A percentile compares a stretch with the other conserved stretches of the same genome.
These are phyloP conservation scores for Mucor plumbeus DNA, from an alignment of 371 early-diverging fungal species.

Conservation along the genomic window DNA sequence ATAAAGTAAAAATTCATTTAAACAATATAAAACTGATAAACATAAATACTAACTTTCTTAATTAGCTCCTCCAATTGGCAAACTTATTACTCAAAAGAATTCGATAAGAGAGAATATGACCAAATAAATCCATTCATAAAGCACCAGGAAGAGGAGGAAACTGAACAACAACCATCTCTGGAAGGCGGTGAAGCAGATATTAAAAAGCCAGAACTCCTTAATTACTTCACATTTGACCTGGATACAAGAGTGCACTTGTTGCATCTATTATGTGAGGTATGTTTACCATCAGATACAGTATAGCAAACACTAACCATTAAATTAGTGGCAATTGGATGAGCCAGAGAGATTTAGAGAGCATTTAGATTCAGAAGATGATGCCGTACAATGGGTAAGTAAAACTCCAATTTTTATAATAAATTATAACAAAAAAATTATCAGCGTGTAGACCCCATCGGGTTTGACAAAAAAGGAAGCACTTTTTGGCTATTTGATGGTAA, in stretches of 20 bases:
- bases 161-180: conserved; percentile 1
- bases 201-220: conserved; percentile 11
- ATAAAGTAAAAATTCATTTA: conserved; percentile 36
- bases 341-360: conserved; percentile 67
- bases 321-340: conserved; percentile 72
- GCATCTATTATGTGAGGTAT: conserved; percentile 54
- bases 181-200: not conserved
- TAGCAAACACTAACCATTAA: not conserved
- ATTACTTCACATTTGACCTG: conserved; percentile 51
- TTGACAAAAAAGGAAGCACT: conserved; percentile 67
- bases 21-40: not conserved
- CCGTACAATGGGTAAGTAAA: conserved; percentile 65
- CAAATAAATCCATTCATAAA: conserved; percentile 38
- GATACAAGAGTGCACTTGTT: conserved; percentile 53
- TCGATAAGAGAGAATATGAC: conserved; percentile 48
- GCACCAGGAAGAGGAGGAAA: conserved; percentile 11
- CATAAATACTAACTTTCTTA: not conserved
- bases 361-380: conserved; percentile 62
- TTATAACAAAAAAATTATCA: conserved; percentile 17
- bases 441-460: conserved; percentile 79
- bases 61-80: conserved; percentile 65
- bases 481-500: conserved; percentile 83
- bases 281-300: not conserved
- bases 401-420: not conserved
- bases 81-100: conserved; percentile 57